Evolutionary conservation across 225 moss, liverwort and hornwort genomes (phyloP).

Genomic region (Bryum argenteum): DNA sequence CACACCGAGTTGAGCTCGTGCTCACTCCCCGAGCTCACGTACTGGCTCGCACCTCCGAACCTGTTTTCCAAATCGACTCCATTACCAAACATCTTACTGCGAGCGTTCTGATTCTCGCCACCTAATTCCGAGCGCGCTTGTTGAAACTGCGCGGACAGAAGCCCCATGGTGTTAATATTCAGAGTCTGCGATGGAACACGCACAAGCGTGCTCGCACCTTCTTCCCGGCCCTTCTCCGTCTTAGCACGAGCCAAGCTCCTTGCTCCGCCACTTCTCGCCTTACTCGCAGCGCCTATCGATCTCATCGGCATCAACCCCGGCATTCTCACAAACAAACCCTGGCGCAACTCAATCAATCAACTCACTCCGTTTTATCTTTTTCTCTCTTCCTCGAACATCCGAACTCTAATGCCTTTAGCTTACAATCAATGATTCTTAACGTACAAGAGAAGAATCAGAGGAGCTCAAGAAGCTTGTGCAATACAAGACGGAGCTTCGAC

Average conservation of each 20-base stretch:
- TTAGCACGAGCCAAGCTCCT: conserved; percentile 40
- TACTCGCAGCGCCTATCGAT: conserved; percentile 45
- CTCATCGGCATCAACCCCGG: conserved; percentile 56
- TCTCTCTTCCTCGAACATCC: neutral
- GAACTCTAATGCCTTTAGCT: neutral
- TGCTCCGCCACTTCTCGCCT: conserved; percentile 47
- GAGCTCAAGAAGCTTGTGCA: neutral
- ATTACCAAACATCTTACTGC: conserved; percentile 36
- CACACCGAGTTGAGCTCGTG: conserved; percentile 83
- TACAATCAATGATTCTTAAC: neutral
- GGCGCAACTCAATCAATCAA: no score
- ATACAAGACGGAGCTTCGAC: neutral
- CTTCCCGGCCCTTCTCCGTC: conserved; percentile 44
- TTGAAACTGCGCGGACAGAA: conserved; percentile 41
- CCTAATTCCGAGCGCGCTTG: conserved; percentile 32
- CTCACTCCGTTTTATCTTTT: neutral
- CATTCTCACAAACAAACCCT: conserved; percentile 37
- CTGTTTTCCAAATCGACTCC: conserved; percentile 33
- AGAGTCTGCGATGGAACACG: conserved; percentile 41
- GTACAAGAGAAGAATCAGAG: neutral
- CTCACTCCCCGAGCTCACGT: conserved; percentile 82
- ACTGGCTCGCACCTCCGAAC: conserved; percentile 28
- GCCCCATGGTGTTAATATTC: conserved; percentile 33
- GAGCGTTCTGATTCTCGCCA: conserved; percentile 10
- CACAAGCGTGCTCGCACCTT: conserved; percentile 25